Evolutionary conservation across 805 yeast genomes (phyloP), one percentile per base, ranked within the genome.

Genomic region (Metschnikowia orientalis): DNA sequence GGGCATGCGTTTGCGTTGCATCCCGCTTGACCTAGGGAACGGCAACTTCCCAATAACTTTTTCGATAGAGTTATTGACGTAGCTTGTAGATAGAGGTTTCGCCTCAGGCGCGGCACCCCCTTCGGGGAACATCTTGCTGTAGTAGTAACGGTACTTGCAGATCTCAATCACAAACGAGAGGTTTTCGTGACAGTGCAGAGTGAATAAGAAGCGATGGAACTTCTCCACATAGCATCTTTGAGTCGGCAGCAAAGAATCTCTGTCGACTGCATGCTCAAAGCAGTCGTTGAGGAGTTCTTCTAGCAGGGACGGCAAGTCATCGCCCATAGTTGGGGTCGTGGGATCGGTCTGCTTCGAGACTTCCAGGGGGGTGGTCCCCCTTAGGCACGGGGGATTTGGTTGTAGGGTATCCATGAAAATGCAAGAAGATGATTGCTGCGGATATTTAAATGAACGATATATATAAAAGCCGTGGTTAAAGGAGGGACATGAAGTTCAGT

Each of bases 171-270:
- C 48, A 38, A 71, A 71, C 26, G 57, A 48, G 24, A 71, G 54
- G 48, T 67, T 70, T 47, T 71, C 77, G 32, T 56, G 57, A 45
- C 72, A 64, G 40, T 71, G 75, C 20, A 61, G 51, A n/a, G 54
- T 48, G 10, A 26, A 36, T n/a, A 67, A 53, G 40, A 53, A 64
- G 10, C 52, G 44, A 32, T 53, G 50, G 44, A 71, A 71, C 20
- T 48, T 38, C 8, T 42, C 38, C 19, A 51, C 61, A 14, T 41
- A 40, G 4, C 42, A 42, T 9, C 35, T 16, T 13, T 48, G 47
- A 5, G 35, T 31, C 3, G 41, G 28, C 19, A 37, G 35, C 30
- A 51, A 42, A 13, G 39, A 23, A 13, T 42, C 40, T 15, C 44
- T 40, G 32, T 50, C 42, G 34, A 55, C 44, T 14, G 59, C 43